Evolutionary conservation across 306 rosid species (phyloP).

Genomic region (Vigna reflexopilosa): DNA sequence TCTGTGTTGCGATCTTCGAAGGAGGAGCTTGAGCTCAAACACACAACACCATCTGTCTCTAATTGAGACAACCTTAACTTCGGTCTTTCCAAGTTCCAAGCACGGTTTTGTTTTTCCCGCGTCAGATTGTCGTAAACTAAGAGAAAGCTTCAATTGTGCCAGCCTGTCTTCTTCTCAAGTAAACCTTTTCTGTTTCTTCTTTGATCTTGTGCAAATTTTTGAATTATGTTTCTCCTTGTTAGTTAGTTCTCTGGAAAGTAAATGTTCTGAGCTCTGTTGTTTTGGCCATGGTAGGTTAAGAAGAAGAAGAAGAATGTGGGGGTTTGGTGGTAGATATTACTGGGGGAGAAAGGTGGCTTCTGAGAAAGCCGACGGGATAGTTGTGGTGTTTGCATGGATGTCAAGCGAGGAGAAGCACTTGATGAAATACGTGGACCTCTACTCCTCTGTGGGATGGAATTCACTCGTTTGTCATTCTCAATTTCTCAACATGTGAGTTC

Average conservation of each 20-base stretch:
- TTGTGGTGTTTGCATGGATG: conserved; percentile 91
- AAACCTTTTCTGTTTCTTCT: not conserved
- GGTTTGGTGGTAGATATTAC: conserved; percentile 82
- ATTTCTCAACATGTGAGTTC: conserved; percentile 84
- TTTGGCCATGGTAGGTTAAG: conserved; percentile 16
- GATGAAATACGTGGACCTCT: conserved; percentile 74
- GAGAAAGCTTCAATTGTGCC: not conserved
- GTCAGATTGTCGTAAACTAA: not conserved
- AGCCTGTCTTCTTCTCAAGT: not conserved
- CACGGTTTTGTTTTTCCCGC: not conserved
- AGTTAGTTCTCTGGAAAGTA: not conserved
- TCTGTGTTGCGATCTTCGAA: conserved; percentile 3
- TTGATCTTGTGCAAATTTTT: not conserved
- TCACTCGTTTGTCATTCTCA: conserved; percentile 84
- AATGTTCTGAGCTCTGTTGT: not conserved
- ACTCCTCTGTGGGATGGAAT: conserved; percentile 82
- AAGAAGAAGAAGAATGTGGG: conserved; percentile 71
- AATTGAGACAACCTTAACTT: conserved; percentile 1
- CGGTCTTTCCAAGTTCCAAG: not conserved
- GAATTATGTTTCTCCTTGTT: not conserved
- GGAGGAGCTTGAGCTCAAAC: conserved; percentile 37
- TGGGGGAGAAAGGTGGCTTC: conserved; percentile 76
- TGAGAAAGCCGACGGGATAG: conserved; percentile 72
- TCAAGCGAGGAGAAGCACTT: conserved; percentile 81
- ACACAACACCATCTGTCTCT: not conserved